A percentile compares a stretch with the other conserved stretches of the same genome.
phyloP scores from a whole-genome alignment of 768 basidiomycete species.

The Hypsizygus marmoreus region DNA sequence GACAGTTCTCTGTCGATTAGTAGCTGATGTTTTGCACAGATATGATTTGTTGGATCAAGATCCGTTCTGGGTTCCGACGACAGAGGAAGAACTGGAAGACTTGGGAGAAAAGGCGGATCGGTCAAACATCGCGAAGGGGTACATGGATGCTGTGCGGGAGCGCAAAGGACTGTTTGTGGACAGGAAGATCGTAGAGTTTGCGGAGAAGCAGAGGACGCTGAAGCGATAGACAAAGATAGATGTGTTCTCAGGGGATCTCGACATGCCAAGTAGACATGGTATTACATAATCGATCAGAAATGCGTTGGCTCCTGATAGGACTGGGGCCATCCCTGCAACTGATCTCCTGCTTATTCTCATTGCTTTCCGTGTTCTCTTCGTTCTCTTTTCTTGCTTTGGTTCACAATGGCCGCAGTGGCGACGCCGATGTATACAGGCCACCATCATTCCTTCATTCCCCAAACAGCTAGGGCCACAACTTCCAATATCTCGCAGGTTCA shows the following conservation, averaged over 20 bases:
- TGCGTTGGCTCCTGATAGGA: background rate
- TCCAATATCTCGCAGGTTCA: constrained; percentile 16
- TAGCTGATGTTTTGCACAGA: constrained; percentile 38
- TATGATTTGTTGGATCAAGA: constrained; percentile 94
- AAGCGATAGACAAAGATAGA: constrained; percentile 61
- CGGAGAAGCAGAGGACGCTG: constrained; percentile 95
- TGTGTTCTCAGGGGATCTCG: too few species aligned
- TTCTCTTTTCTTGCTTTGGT: constrained; percentile 6
- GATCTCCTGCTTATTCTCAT: constrained; percentile 15
- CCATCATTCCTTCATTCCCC: constrained; percentile 23
- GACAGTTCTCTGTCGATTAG: background rate
- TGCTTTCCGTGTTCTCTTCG: constrained; percentile 10
- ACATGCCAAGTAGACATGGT: too few species aligned
- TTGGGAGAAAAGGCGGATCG: constrained; percentile 95
- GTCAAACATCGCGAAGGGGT: constrained; percentile 88
- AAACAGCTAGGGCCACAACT: constrained; percentile 19
- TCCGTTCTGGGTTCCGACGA: constrained; percentile 98
- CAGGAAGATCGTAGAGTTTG: constrained; percentile 90
- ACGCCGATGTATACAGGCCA: constrained; percentile 27
- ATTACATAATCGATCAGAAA: constrained; percentile 8
- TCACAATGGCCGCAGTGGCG: constrained; percentile 33
- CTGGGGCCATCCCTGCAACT: constrained; percentile 10
- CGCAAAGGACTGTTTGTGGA: constrained; percentile 97
- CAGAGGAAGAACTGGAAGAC: constrained; percentile 95
- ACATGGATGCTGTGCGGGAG: constrained; percentile 88